These are phyloP conservation scores for Cryoendolithus antarcticus DNA, from an alignment of 2,329 filamentous ascomycete genomes.

Conservation along the genomic window DNA sequence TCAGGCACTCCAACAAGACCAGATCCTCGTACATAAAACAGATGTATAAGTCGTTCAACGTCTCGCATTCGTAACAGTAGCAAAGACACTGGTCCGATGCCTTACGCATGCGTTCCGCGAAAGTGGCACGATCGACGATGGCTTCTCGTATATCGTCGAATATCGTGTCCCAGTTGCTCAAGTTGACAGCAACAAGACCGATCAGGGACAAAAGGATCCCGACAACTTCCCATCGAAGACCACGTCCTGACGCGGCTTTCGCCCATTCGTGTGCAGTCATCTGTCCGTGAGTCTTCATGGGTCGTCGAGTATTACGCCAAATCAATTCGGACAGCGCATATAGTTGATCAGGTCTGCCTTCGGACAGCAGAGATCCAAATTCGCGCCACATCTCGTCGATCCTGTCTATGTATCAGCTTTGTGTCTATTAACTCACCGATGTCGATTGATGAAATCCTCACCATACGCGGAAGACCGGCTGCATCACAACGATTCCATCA, in stretches of 20 bases:
- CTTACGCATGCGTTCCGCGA: slow-evolving; percentile 31
- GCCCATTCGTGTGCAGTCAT: slow-evolving; percentile 29
- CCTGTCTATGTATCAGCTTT: too few species aligned
- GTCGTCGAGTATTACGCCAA: slow-evolving; percentile 30
- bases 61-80: slow-evolving; percentile 24
- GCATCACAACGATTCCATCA: slow-evolving; percentile 22
- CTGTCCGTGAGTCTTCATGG: slow-evolving; percentile 24
- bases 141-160: slow-evolving; percentile 37
- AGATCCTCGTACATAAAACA: slow-evolving; percentile 23
- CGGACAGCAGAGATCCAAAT: slow-evolving; percentile 16
- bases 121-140: slow-evolving; percentile 32
- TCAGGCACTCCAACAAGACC: slow-evolving; percentile 20
- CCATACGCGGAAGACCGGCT: slow-evolving; percentile 21
- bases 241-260: slow-evolving; percentile 25
- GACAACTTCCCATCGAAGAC: slow-evolving; percentile 33
- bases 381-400: slow-evolving; percentile 25
- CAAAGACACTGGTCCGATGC: slow-evolving; percentile 22
- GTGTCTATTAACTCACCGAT: too few species aligned
- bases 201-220: slow-evolving; percentile 28
- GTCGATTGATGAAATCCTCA: not conserved
- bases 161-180: slow-evolving; percentile 24
- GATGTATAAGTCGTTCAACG: slow-evolving; percentile 22
- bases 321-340: slow-evolving; percentile 27
- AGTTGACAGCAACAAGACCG: slow-evolving; percentile 23
- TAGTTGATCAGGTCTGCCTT: slow-evolving; percentile 22